These are phyloP conservation scores for Tagetes patula DNA, from an alignment of 129 eudicot genomes.

Conservation along the genomic window DNA sequence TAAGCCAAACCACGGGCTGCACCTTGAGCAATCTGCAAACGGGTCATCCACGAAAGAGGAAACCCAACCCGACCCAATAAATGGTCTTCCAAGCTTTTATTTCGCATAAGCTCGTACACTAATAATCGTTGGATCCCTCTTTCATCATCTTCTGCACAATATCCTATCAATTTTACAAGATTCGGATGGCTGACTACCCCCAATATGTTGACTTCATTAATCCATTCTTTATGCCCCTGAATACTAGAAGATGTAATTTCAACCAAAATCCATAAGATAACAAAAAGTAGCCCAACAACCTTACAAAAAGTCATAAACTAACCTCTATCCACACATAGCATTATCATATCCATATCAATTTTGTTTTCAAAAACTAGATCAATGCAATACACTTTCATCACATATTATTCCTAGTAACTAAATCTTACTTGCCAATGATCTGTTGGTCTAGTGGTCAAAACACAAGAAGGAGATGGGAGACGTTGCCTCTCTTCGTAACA, in stretches of 20 bases:
- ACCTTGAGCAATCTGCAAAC: conserved; percentile 77
- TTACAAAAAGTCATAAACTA: conserved; percentile 11
- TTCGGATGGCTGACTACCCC: conserved; percentile 79
- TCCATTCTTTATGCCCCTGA: conserved; percentile 93
- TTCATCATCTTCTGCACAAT: conserved; percentile 83
- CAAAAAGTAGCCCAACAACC: conserved; percentile 23
- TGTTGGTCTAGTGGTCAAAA: no score
- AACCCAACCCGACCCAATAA: conserved; percentile 43
- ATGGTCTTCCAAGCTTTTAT: conserved; percentile 73
- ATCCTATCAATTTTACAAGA: conserved; percentile 77
- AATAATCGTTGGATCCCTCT: conserved; percentile 71
- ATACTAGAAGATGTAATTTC: conserved; percentile 59
- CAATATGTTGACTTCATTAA: conserved; percentile 70
- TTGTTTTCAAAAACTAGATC: not conserved
- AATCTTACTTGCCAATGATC: not conserved
- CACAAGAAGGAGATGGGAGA: no score
- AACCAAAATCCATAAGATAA: conserved; percentile 29
- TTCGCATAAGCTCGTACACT: conserved; percentile 71
- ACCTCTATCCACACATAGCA: conserved; percentile 23
- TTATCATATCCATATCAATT: not conserved
- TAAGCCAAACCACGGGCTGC: conserved; percentile 71
- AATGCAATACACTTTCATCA: not conserved
- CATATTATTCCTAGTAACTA: not conserved
- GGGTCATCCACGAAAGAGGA: conserved; percentile 72
- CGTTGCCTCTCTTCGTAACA: no score